Conservation (phyloP, 192 early-diverging fungal genomes). For the Diversispora epigaea region DNA sequence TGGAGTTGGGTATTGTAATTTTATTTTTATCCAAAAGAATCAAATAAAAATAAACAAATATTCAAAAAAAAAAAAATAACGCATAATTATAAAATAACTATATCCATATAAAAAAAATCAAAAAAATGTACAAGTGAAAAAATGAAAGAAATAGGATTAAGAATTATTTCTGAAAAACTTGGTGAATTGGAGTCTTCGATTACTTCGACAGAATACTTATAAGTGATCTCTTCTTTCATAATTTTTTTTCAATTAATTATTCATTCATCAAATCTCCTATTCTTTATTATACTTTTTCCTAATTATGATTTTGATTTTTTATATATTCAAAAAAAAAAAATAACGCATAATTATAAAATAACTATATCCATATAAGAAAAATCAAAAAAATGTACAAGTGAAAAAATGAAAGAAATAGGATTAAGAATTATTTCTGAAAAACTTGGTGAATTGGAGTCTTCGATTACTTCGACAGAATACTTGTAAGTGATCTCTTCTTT, state of each 20-base stretch:
- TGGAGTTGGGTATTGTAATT: constrained; percentile 28
- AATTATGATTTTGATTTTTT: no score
- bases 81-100: not conserved
- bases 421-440: not conserved
- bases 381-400: no score
- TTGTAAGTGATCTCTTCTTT: not conserved
- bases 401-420: constrained; percentile 11
- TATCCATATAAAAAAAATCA: not conserved
- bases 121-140: constrained; percentile 3
- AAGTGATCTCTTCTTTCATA: no score
- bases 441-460: not conserved
- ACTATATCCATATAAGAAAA: no score
- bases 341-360: no score
- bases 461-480: not conserved
- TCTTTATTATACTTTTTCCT: no score
- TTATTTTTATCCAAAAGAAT: not conserved
- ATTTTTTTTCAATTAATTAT: no score
- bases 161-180: not conserved
- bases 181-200: not conserved
- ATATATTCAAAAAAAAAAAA: no score
- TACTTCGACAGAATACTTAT: not conserved
- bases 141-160: constrained; percentile 1
- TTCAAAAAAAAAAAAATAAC: not conserved
- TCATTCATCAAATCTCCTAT: not conserved
- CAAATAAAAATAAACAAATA: not conserved